These are phyloP conservation scores for Nannizziopsis barbatae DNA, from an alignment of 2,329 filamentous ascomycete species.

Conservation along the genomic window DNA sequence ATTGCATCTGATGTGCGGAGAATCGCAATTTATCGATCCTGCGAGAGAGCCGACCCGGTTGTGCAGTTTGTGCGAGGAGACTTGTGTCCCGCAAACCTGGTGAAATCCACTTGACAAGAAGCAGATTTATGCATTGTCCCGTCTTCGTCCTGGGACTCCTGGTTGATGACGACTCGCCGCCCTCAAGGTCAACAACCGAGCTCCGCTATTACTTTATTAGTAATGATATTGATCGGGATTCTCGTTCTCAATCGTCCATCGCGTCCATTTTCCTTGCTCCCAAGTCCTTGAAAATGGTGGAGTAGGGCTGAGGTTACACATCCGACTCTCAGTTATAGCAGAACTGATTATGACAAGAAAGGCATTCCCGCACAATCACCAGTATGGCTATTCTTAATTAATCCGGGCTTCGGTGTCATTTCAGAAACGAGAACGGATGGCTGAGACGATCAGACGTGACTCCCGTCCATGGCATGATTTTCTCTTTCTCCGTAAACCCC, in stretches of 20 bases:
- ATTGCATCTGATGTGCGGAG: not conserved
- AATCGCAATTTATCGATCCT: not conserved
- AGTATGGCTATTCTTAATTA: no score
- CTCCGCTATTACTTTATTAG: no score
- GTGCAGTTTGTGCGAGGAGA: not conserved
- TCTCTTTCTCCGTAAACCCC: no score
- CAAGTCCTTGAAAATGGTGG: not conserved
- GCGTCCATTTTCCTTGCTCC: not conserved
- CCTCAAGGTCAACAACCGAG: not conserved
- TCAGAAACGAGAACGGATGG: no score
- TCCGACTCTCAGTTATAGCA: not conserved
- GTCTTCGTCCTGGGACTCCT: not conserved
- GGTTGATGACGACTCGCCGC: not conserved
- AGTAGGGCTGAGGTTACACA: conserved; percentile 12
- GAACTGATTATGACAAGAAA: not conserved
- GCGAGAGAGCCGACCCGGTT: not conserved
- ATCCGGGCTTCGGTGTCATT: no score
- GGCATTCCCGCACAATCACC: not conserved
- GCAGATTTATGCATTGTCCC: no score
- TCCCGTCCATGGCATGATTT: no score
- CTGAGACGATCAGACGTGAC: no score
- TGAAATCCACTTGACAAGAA: no score
- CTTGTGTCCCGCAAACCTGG: not conserved
- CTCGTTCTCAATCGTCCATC: no score
- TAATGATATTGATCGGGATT: no score